phyloP scores from a whole-genome alignment of 768 basidiomycete genomes.

The Mycena amicta region DNA sequence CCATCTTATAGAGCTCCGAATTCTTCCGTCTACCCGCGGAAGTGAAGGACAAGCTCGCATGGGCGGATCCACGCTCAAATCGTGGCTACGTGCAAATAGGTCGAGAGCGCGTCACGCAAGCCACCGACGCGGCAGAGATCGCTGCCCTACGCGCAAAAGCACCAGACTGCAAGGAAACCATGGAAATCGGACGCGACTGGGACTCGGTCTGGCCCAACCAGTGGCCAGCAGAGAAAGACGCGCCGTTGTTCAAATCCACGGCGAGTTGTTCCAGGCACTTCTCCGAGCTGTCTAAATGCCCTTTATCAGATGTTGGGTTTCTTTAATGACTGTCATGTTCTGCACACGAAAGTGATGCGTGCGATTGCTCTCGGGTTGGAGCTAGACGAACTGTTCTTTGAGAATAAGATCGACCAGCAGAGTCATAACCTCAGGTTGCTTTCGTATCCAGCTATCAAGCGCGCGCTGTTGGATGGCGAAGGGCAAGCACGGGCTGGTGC shows the following conservation, averaged over 20 bases:
- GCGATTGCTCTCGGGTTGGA: conserved; percentile 81
- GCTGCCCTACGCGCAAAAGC: conserved; percentile 70
- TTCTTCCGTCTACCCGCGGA: conserved; percentile 72
- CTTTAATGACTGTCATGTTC: conserved; percentile 68
- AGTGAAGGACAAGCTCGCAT: conserved; percentile 66
- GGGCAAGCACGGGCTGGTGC: conserved; percentile 83
- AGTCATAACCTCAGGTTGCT: conserved; percentile 81
- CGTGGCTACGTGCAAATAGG: conserved; percentile 83
- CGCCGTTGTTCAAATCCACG: conserved; percentile 67
- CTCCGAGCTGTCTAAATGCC: no score
- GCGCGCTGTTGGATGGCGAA: conserved; percentile 53
- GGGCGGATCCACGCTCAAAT: conserved; percentile 86
- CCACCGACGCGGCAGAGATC: conserved; percentile 71
- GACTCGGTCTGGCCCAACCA: conserved; percentile 75
- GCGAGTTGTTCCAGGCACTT: no score
- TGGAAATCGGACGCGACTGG: conserved; percentile 90
- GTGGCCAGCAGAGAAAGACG: conserved; percentile 71
- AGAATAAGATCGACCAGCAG: conserved; percentile 72
- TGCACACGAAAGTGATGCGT: conserved; percentile 81
- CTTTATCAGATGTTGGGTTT: conserved; percentile 84
- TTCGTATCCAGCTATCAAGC: conserved; percentile 78
- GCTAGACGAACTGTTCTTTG: conserved; percentile 75
- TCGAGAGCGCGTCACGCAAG: conserved; percentile 81
- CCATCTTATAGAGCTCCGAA: conserved; percentile 60
- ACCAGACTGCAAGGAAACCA: conserved; percentile 82